phyloP scores from a whole-genome alignment of 192 early-diverging fungal genomes.

The Mortierella alpina region DNA sequence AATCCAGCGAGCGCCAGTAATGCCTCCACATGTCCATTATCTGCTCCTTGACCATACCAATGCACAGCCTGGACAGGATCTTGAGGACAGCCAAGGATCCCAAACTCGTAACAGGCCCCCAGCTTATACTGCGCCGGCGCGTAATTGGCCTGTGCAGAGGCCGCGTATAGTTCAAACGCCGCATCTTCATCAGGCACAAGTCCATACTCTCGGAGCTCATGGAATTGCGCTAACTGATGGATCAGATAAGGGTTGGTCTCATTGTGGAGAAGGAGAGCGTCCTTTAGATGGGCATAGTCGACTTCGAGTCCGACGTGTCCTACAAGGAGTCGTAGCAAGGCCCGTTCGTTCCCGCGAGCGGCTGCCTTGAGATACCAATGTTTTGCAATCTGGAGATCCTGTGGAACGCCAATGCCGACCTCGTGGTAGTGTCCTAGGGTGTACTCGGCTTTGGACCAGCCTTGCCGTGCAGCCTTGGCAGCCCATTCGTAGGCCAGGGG shows the following conservation, averaged over 20 bases:
- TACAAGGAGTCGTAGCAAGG: constrained; percentile 31
- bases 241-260: constrained; percentile 38
- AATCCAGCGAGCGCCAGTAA: constrained; percentile 87
- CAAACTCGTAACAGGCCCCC: constrained; percentile 83
- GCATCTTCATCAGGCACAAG: constrained; percentile 47
- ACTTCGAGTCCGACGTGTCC: constrained; percentile 44
- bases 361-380: constrained; percentile 51
- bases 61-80: constrained; percentile 74
- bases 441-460: constrained; percentile 52
- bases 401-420: constrained; percentile 42
- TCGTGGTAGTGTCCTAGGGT: constrained; percentile 50
- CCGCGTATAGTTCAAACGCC: constrained; percentile 37
- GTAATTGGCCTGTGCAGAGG: constrained; percentile 72
- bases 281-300: constrained; percentile 48
- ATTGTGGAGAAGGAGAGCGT: constrained; percentile 35
- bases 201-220: constrained; percentile 42
- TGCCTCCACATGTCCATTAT: constrained; percentile 80
- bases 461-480: constrained; percentile 33
- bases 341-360: constrained; percentile 40
- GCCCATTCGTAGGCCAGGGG: constrained; percentile 48
- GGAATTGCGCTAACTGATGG: constrained; percentile 50
- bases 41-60: constrained; percentile 84
- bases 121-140: constrained; percentile 79
- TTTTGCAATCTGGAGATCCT: constrained; percentile 33
- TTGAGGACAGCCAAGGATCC: constrained; percentile 70